Conservation (phyloP, 2,329 filamentous ascomycete genomes). For the Fusarium buxicola region DNA sequence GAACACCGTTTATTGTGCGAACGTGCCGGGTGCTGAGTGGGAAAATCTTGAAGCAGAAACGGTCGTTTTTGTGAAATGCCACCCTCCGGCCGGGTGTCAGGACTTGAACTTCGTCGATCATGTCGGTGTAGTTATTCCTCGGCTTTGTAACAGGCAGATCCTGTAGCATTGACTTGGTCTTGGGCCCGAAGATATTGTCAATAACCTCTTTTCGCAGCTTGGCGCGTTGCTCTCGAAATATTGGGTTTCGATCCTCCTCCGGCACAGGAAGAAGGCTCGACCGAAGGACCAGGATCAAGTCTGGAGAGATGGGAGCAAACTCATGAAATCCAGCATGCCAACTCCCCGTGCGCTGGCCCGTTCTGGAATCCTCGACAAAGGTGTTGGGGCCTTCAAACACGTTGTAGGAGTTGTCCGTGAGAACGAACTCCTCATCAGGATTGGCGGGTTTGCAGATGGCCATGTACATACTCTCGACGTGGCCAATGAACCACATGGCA, state of each 20-base stretch:
- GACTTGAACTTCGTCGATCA: background rate
- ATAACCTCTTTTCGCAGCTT: background rate
- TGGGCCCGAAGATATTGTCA: background rate
- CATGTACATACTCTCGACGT: conserved; percentile 44
- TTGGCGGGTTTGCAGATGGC: conserved; percentile 45
- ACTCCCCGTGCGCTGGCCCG: conserved; percentile 15
- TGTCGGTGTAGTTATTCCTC: conserved; percentile 1
- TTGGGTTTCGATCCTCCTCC: conserved; percentile 34
- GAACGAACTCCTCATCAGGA: conserved; percentile 35
- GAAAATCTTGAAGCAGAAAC: conserved; percentile 13
- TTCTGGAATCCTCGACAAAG: conserved; percentile 19
- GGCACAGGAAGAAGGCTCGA: conserved; percentile 31
- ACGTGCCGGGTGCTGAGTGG: background rate
- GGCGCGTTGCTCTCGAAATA: background rate
- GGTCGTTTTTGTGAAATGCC: background rate
- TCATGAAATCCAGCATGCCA: conserved; percentile 40
- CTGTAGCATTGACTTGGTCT: background rate
- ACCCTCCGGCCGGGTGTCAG: background rate
- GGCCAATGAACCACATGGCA: conserved; percentile 42
- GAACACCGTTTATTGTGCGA: background rate
- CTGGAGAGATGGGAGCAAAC: conserved; percentile 46
- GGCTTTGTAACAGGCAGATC: conserved; percentile 13
- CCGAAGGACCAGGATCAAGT: conserved; percentile 46
- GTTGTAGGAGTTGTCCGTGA: conserved; percentile 41
- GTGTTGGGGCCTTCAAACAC: conserved; percentile 46